Base-by-base conservation (phyloP, 1,139 yeast species). In the Yarrowia galli region DNA sequence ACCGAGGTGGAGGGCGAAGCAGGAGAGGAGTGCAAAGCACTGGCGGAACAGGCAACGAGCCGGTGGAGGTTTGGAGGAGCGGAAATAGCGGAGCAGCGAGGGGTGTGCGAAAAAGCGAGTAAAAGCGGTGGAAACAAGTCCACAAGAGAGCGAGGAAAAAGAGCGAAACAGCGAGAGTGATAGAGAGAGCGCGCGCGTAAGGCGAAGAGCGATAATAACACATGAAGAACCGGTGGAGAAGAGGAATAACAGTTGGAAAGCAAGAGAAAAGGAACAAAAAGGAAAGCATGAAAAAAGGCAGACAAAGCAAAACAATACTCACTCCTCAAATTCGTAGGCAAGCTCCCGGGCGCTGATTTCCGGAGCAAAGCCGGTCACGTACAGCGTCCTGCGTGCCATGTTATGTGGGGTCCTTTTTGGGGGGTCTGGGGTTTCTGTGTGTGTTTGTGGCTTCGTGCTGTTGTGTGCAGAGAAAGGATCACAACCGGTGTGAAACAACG, bases 311-410 rank as follows among this genome's bases (percentile, higher is more conserved):
- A 67, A 51, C 28, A n/a, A 32, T 56, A 45, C 88, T 77, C 83
- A 87, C 89, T 83, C 82, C 78, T 88, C 92, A 75, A 89, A 88
- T 67, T 85, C 87, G 43, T 87, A 85, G 13, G 91, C 92, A 72
- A 89, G 81, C 70, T 86, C 89, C 65, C 85, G 85, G 38, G 92
- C 92, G 75, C 84, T 82, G 68, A 87, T 80, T 53, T 84, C 90
- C 70, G 81, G 83, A 58, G 82, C 76, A 75, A 88, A 88, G 36
- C 92, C 90, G 28, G 66, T 61, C 36, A 61, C 66, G 18, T 61
- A 61, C 56, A 61, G 46, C 35, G 66, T 61, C 56, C 66, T 46
- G 54, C 66, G 66, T n/a, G 56, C 66, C 66, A 61, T 61, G 28
- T 2, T 32, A 13, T 22, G 36, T 51, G 9, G 3, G 16, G 7